Percentiles rank a stretch among this genome's conserved stretches.
These are phyloP conservation scores for Kwoniella pini DNA, from an alignment of 768 basidiomycete species.

Conservation along the genomic window DNA sequence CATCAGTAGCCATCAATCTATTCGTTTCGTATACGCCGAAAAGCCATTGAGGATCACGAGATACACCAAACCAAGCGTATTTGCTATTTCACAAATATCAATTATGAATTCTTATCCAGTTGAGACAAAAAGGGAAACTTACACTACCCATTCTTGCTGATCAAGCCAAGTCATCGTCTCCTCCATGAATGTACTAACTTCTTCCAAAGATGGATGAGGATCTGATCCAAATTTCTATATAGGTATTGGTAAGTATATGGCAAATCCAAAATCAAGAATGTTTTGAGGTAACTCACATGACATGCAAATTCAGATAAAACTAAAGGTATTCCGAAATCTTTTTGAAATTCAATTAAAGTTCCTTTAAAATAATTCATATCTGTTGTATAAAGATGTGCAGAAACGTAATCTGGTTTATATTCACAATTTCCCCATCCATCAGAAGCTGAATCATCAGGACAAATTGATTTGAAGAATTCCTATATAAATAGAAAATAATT, in stretches of 20 bases:
- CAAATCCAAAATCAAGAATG: neutral
- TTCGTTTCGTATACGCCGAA: constrained; percentile 25
- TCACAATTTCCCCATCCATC: constrained; percentile 14
- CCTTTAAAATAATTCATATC: constrained; percentile 14
- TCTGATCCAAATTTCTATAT: neutral
- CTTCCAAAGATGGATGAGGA: neutral
- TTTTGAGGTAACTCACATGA: constrained; percentile 23
- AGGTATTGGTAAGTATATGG: neutral
- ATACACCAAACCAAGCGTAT: constrained; percentile 34
- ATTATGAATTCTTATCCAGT: neutral
- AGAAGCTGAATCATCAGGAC: constrained; percentile 12
- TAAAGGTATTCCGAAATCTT: constrained; percentile 18
- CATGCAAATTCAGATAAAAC: constrained; percentile 30
- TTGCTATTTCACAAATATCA: constrained; percentile 3
- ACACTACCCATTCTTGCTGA: constrained; percentile 22
- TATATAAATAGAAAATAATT: constrained; percentile 7
- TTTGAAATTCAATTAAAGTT: constrained; percentile 10
- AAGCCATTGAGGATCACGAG: constrained; percentile 5
- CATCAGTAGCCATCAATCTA: constrained; percentile 21
- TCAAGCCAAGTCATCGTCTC: constrained; percentile 28
- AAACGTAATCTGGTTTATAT: constrained; percentile 25
- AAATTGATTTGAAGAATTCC: constrained; percentile 26
- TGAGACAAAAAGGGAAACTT: constrained; percentile 1
- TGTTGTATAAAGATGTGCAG: constrained; percentile 20
- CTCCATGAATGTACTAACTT: constrained; percentile 18